Evolutionary conservation across 495 filamentous ascomycete species (phyloP).

Genomic region (Xylaria longipes): DNA sequence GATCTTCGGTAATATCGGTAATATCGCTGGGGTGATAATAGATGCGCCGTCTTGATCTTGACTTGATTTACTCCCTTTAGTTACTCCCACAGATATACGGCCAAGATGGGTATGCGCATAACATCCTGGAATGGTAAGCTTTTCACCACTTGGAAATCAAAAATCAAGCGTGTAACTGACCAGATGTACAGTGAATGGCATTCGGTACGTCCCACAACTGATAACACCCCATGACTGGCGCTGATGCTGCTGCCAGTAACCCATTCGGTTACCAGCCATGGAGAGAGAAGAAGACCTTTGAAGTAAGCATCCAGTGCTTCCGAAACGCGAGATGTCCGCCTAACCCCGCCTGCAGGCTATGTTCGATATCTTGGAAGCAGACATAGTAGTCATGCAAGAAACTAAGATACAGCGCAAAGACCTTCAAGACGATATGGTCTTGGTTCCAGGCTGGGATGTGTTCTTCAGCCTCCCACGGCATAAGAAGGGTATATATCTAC

Average conservation of each 20-base stretch:
- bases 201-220: conserved; percentile 64
- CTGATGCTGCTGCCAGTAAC: conserved; percentile 62
- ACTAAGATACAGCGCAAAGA: conserved; percentile 97
- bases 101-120: conserved; percentile 41
- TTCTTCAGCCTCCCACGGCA: conserved; percentile 91
- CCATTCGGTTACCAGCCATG: conserved; percentile 97
- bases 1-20: conserved; percentile 16
- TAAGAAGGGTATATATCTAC: conserved; percentile 75
- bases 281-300: conserved; percentile 84
- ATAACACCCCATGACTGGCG: neutral
- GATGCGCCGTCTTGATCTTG: conserved; percentile 14
- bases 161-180: conserved; percentile 28
- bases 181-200: conserved; percentile 79
- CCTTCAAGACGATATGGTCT: conserved; percentile 91
- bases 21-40: conserved; percentile 2
- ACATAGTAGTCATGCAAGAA: conserved; percentile 95
- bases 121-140: conserved; percentile 46
- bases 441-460: conserved; percentile 95
- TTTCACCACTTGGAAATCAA: neutral
- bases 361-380: conserved; percentile 93
- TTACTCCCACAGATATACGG: neutral
- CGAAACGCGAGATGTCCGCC: neutral
- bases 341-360: conserved; percentile 63
- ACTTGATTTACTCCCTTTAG: neutral
- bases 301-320: conserved; percentile 50